Evolutionary conservation across 805 yeast species (phyloP), one percentile per base, ranked within the genome.

Genomic region (Candida boleticola): DNA sequence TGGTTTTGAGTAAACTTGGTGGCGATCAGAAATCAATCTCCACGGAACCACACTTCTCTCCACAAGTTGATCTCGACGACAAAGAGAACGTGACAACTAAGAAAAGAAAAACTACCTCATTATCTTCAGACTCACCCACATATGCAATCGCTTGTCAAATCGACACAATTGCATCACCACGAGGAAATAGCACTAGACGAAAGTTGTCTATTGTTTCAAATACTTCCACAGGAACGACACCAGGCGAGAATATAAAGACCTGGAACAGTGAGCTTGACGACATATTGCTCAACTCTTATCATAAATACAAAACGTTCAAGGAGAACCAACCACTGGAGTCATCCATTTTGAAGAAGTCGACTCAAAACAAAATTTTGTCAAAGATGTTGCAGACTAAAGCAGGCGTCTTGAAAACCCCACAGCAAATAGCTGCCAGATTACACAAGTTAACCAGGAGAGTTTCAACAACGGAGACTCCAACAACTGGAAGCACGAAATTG

Each of bases 351-450:
- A 63, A 58, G 36, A 58, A 59, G 35, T 57, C 71, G 13, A 58
- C 68, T 4, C 73, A 67, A 45, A 68, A 68, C 47, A 69, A 67
- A 43, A 61, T 67, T 11, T 52, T 70, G 33, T 65, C 73, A 3
- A 54, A 72, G 37, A 67, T 70, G 73, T 44, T 70, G 25, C 54
- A 54, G 21, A 61, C 61, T 44, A 65, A 60, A 46, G 60, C 72
- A 5, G 68, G 69, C 9, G 50, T 63, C 1, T 49, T 55, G 29
- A 56, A 73, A 42, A 58, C 69, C 1, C 58, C 71, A 4, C 66
- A 66, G 43, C 74, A 69, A 43, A 64, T 69, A 16, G 58, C 63
- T 4, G 51, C 61, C 14, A 55, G 70, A 38, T 50, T 65, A 10
- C 58, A 58, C 38, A 48, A 31, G 16, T 19, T 31, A 7, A 7